These are phyloP conservation scores for Penicillium crustosum DNA, from an alignment of 2,329 filamentous ascomycete species.

Conservation along the genomic window DNA sequence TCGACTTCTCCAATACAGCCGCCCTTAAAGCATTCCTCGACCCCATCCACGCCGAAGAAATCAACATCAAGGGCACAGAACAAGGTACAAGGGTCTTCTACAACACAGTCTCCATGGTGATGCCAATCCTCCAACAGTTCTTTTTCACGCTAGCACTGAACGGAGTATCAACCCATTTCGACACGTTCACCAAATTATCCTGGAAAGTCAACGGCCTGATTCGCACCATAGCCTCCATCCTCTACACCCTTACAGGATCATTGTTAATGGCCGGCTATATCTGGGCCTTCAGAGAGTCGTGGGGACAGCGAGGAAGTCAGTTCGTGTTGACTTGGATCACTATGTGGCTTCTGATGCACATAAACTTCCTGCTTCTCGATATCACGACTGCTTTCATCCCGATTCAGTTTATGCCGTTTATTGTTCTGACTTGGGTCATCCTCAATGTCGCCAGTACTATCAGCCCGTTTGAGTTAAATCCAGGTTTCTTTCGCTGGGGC, in stretches of 20 bases:
- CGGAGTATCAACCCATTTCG: conserved; percentile 36
- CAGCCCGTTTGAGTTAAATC: conserved; percentile 39
- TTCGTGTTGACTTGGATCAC: conserved; percentile 43
- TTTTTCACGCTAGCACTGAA: conserved; percentile 48
- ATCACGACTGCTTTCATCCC: conserved; percentile 40
- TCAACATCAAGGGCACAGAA: conserved; percentile 39
- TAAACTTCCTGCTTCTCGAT: conserved; percentile 44
- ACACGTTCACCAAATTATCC: not conserved
- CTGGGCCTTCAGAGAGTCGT: conserved; percentile 2
- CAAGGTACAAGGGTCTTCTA: conserved; percentile 41
- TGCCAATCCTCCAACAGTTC: conserved; percentile 46
- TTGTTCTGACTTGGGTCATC: conserved; percentile 43
- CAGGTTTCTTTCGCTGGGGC: conserved; percentile 42
- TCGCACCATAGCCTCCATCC: not conserved
- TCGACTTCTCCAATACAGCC: not conserved
- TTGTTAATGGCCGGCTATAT: conserved; percentile 6
- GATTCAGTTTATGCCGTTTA: conserved; percentile 41
- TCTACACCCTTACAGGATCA: conserved; percentile 1
- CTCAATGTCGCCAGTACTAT: conserved; percentile 42
- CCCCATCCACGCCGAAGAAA: conserved; percentile 6
- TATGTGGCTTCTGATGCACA: conserved; percentile 43
- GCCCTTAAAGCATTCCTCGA: not conserved
- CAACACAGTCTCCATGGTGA: conserved; percentile 44
- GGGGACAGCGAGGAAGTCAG: conserved; percentile 25
- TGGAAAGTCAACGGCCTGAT: conserved; percentile 4